These are phyloP conservation scores for Starmerella stigmatis DNA, from an alignment of 805 yeast species.

Conservation along the genomic window DNA sequence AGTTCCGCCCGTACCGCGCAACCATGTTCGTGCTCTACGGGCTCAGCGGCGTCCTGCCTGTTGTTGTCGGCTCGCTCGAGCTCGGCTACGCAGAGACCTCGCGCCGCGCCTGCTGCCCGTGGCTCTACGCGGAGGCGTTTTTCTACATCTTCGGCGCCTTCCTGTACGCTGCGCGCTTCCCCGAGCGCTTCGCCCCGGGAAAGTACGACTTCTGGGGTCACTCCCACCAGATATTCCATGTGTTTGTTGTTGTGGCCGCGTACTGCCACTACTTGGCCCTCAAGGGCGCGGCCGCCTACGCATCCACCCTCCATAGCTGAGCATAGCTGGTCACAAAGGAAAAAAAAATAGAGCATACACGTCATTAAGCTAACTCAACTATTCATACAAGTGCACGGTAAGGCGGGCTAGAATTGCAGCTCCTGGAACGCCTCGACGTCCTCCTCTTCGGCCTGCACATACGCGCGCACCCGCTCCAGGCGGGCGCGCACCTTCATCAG, in stretches of 20 bases:
- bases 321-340: background rate
- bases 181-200: conserved; percentile 61
- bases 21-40: conserved; percentile 73
- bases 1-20: conserved; percentile 70
- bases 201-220: conserved; percentile 61
- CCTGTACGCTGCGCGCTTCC: conserved; percentile 66
- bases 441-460: conserved; percentile 1
- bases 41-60: conserved; percentile 62
- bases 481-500: conserved; percentile 5
- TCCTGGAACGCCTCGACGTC: conserved; percentile 30
- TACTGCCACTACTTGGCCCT: conserved; percentile 47
- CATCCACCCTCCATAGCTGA: too few relatives aligned
- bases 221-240: conserved; percentile 77
- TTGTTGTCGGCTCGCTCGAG: conserved; percentile 40
- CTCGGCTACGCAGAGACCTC: conserved; percentile 45
- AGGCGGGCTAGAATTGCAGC: conserved; percentile 1
- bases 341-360: too few relatives aligned
- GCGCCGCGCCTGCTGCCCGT: conserved; percentile 45
- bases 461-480: conserved; percentile 3
- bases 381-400: too few relatives aligned
- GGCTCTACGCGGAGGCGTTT: conserved; percentile 59
- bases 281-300: conserved; percentile 4
- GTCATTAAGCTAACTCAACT: too few relatives aligned
- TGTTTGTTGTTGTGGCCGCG: conserved; percentile 67
- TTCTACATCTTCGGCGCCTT: conserved; percentile 72